Base-by-base conservation (phyloP, 1,139 yeast species). In the Magnusiomyces tetraspermus region DNA sequence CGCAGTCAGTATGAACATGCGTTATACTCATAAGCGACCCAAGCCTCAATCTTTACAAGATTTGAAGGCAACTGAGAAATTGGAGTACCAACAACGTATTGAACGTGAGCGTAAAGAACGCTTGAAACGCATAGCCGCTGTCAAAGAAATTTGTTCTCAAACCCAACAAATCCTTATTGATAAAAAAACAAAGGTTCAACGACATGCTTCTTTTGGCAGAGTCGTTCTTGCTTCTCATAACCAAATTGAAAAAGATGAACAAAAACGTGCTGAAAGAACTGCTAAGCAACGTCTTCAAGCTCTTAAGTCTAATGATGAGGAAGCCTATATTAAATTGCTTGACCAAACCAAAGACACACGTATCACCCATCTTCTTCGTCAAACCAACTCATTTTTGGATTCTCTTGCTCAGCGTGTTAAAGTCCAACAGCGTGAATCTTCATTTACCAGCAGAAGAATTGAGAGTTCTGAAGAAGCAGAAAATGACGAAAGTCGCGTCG, bases 231-330 rank as follows among this genome's bases (percentile, higher is more conserved):
- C 77, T 52, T 77, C 76, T 67, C 96, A 88, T 63, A 72, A 74
- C 42, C 80, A 76, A 59, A 82, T 85, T 19, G 98, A 90, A 68
- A 85, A 83, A 66, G 98, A 92, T 62, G 98, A 92, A 67, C 82
- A 85, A 58, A 85, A 82, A 68, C 83, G 89, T 61, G 73, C 85
- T 51, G 98, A 92, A 68, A 81, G 83, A 65, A 90, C 89, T 45
- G 98, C 98, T 46, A 90, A 87, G 68, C 97, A 90, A 69, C 95
- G 98, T 82, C 80, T 92, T 69, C 96, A 88, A 68, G 98, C 98
- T 19, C 81, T 92, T 76, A 86, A 87, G 67, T 86, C 96, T 37
- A 92, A 92, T 70, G 98, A 92, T 73, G 98, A 92, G 69, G 98
- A 92, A 68, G 98, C 98, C 0, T 92, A 92, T 70, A 77, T 92